Base-by-base conservation (phyloP, 768 basidiomycete species). In the Mycena floridula region DNA sequence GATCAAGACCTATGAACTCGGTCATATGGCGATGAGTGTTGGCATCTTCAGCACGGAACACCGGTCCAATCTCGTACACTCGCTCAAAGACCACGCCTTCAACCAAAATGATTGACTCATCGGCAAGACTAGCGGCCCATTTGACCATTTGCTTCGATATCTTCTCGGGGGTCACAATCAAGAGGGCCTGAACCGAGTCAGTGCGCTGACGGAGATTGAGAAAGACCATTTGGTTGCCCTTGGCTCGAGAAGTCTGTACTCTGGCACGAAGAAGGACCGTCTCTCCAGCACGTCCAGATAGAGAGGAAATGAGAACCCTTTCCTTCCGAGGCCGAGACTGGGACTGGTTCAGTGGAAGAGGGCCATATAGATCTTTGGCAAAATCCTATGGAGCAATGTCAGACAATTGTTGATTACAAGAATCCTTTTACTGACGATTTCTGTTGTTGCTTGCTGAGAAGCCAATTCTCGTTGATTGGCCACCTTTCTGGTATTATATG, bases 1-100 rank as follows among this genome's bases (percentile, higher is more conserved):
- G 76, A 87, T 99, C 96, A 54, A 99, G 85, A 23, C 96, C 96
- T 51, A 92, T 87, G 66, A 97, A 99, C 64, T 99, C 96, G 16
- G 96, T 98, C 69, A 99, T 74, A 70, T 99, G 96, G 41, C 96
- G 87, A 61, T 97, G 91, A 3, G 96, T 98, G 65, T 94, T 91
- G 38, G 95, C 86, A 63, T 98, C 82, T 65, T 98, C 96, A 13
- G 96, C 96, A 50, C 96, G 90, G 74, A 98, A 98, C 44, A 98
- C 95, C 44, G 85, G 81, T 0, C 84, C 96, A 49, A 99, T 92
- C 67, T 99, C 96, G 66, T 94, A 99, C 7, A 99, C 96, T 25
- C 92, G 80, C 64, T 98, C 96, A 59, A 98, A 93, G 68, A 94
- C 86, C 42, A 72, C 57, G 28, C 92, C 95, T 64, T 93, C 85